Base-by-base conservation (phyloP, 2,329 filamentous ascomycete genomes). In the Pseudogymnoascus sp. region DNA sequence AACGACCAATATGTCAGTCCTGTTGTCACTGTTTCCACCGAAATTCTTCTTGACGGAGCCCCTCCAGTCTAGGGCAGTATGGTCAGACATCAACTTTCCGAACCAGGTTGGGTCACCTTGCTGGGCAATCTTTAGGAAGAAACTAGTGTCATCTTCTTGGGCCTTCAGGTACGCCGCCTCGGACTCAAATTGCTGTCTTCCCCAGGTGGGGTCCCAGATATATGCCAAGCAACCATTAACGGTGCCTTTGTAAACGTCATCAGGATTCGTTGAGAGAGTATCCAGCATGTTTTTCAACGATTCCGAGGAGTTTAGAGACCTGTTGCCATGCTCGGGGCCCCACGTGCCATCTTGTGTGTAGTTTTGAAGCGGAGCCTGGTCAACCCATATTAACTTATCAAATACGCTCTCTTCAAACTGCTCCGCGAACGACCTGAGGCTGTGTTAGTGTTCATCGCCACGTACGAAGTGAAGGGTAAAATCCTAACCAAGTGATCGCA, bases 41-140 rank as follows among this genome's bases (percentile, higher is more conserved):
- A 70, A 73, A n/a, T 60, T 68, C 2, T 63, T 66, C 8, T 57
- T 61, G 38, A 74, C 72, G 40, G 64, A 67, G 62, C 65, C 68
- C 17, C 72, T 66, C 70, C 71, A 73, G 65, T 74, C 72, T 11
- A 71, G 57, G 2, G 65, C 47, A 3, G 72, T 74, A 53, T 74
- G 72, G 63, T 74, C 72, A 4, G 70, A 70, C 72, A 74, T 74
- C 21, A 74, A 60, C 42, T 68, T 68, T 8, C 71, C 72, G 44
- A 69, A 69, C 70, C 71, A 73, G 11, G 63, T 66, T n/a, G 64
- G 57, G 47, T 70, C 59, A 0, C 71, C 70, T 35, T 71, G 71
- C 65, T 73, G 66, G 1, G 72, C 71, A 44, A 71, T 69, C 1
- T 13, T 33, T 0, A 74, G 38, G 61, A 74, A 74, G 62, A 73